Evolutionary conservation across 2,329 filamentous ascomycete genomes (phyloP).

Genomic region (Venturia effusa): DNA sequence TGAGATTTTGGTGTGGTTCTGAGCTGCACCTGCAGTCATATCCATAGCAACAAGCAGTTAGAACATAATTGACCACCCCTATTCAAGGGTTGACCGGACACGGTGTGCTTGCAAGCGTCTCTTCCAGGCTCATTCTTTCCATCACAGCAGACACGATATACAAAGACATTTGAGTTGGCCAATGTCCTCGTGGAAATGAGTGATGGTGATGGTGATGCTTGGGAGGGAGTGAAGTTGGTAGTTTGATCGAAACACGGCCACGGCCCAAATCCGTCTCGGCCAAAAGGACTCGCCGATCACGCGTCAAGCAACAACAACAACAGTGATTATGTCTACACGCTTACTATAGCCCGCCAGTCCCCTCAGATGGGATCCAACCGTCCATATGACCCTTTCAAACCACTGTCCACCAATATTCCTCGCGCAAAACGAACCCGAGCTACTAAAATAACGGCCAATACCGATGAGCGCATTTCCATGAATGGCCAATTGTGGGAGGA

Average conservation of each 20-base stretch:
- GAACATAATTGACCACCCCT: background rate
- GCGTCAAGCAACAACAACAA: background rate
- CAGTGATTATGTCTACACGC: background rate
- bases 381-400: background rate
- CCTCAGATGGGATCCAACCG: background rate
- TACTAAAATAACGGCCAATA: background rate
- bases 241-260: background rate
- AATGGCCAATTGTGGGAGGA: background rate
- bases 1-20: background rate
- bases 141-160: background rate
- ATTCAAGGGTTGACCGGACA: background rate
- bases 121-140: background rate
- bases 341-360: background rate
- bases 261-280: background rate
- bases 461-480: background rate
- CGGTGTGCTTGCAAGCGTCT: background rate
- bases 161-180: background rate
- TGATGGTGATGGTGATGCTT: background rate
- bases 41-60: constrained; percentile 2
- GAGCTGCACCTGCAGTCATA: background rate
- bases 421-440: background rate
- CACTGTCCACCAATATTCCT: background rate
- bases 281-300: background rate
- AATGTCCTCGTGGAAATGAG: background rate
- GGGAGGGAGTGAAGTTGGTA: background rate